Evolutionary conservation across 768 basidiomycete genomes (phyloP).

Genomic region (Ramaria sp.): DNA sequence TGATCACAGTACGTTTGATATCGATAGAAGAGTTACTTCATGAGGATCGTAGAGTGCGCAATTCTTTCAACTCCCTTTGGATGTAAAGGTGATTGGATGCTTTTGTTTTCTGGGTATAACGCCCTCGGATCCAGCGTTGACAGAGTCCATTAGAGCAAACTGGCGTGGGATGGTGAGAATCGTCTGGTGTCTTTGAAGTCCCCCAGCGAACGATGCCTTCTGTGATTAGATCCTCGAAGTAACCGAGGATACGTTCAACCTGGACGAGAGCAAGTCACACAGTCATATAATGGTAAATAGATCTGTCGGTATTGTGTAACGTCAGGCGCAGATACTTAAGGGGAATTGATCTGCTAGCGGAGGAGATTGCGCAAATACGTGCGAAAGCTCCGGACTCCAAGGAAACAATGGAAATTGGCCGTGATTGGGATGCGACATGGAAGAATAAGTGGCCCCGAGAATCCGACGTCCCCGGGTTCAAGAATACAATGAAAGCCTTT

Average conservation of each 20-base stretch:
- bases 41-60: conserved; percentile 45
- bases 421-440: conserved; percentile 70
- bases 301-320: background rate
- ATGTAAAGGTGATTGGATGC: conserved; percentile 38
- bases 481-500: conserved; percentile 63
- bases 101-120: background rate
- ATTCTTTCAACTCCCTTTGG: conserved; percentile 58
- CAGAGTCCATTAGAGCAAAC: conserved; percentile 29
- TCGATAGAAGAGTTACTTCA: background rate
- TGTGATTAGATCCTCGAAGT: conserved; percentile 51
- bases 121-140: background rate
- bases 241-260: conserved; percentile 78
- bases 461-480: conserved; percentile 52
- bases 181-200: background rate
- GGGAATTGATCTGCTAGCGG: conserved; percentile 20
- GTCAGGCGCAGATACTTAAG: background rate
- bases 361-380: conserved; percentile 67
- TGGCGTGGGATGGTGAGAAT: conserved; percentile 51
- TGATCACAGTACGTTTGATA: conserved; percentile 15
- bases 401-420: conserved; percentile 83
- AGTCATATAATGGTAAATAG: conserved; percentile 37
- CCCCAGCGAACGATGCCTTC: background rate
- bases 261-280: conserved; percentile 76
- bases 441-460: conserved; percentile 75
- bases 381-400: conserved; percentile 69